These are phyloP conservation scores for Emmonsiellopsis sp. DNA, from an alignment of 2,329 filamentous ascomycete species.

Conservation along the genomic window DNA sequence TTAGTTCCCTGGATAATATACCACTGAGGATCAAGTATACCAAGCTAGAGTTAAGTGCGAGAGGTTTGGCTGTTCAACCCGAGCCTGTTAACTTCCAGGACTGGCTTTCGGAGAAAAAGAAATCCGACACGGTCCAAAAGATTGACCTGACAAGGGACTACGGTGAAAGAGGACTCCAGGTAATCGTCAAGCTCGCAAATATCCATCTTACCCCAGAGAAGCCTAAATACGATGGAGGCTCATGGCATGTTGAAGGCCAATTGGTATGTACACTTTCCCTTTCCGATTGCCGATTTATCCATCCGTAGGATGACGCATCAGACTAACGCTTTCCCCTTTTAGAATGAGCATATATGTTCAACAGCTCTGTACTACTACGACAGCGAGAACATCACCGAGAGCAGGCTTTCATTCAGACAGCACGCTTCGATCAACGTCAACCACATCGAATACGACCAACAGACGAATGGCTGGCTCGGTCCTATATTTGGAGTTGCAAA, in stretches of 20 bases:
- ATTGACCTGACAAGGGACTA: neutral
- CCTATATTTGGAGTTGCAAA: neutral
- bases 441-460: neutral
- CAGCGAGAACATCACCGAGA: constrained; percentile 50
- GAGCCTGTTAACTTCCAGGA: neutral
- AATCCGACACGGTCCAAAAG: neutral
- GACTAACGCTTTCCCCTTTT: neutral
- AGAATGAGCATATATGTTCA: constrained; percentile 55
- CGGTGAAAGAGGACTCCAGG: constrained; percentile 25
- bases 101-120: neutral
- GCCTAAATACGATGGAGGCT: constrained; percentile 39
- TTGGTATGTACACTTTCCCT: constrained; percentile 13
- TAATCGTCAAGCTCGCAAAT: constrained; percentile 53
- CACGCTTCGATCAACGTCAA: constrained; percentile 7
- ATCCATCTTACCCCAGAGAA: constrained; percentile 50
- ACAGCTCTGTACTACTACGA: constrained; percentile 59
- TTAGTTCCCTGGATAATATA: neutral
- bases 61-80: neutral
- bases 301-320: neutral
- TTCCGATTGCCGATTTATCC: neutral
- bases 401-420: constrained; percentile 42
- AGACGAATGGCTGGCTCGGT: neutral
- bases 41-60: neutral
- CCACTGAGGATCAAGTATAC: neutral
- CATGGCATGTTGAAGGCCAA: constrained; percentile 36